A percentile compares a stretch with the other conserved stretches of the same genome.
These are phyloP conservation scores for Xylaria sp. DNA, from an alignment of 2,329 filamentous ascomycete genomes.

Conservation along the genomic window DNA sequence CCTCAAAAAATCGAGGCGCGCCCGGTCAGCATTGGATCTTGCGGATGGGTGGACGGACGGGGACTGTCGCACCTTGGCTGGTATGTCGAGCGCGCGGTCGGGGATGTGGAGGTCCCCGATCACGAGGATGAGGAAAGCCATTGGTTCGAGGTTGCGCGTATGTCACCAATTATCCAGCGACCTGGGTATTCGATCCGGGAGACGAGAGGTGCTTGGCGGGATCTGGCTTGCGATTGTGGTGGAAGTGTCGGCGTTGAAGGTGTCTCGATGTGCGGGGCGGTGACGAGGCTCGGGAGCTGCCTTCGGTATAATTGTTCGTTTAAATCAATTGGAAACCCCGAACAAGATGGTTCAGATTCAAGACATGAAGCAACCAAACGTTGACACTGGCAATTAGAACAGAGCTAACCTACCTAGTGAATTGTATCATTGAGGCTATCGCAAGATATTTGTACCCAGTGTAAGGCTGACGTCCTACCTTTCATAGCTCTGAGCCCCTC, in stretches of 20 bases:
- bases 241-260: neutral
- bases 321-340: neutral
- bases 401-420: neutral
- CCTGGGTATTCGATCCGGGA: neutral
- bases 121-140: constrained; percentile 87
- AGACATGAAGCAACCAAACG: neutral
- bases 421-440: constrained; percentile 15
- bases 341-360: neutral
- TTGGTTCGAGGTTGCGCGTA: constrained; percentile 49
- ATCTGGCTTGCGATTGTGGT: neutral
- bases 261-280: neutral
- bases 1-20: neutral
- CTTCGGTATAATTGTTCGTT: neutral
- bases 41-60: constrained; percentile 7
- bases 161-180: neutral
- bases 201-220: neutral
- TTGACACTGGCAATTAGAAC: neutral
- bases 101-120: constrained; percentile 94
- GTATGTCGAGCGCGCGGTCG: constrained; percentile 87
- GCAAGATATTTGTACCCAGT: constrained; percentile 1
- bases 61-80: constrained; percentile 69
- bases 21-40: constrained; percentile 7
- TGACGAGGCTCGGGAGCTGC: neutral
- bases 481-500: constrained; percentile 14
- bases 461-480: constrained; percentile 21